A percentile compares a stretch with the other conserved stretches of the same genome.
These are phyloP conservation scores for Macrophomina phaseolina DNA, from an alignment of 2,329 filamentous ascomycete species.

Conservation along the genomic window DNA sequence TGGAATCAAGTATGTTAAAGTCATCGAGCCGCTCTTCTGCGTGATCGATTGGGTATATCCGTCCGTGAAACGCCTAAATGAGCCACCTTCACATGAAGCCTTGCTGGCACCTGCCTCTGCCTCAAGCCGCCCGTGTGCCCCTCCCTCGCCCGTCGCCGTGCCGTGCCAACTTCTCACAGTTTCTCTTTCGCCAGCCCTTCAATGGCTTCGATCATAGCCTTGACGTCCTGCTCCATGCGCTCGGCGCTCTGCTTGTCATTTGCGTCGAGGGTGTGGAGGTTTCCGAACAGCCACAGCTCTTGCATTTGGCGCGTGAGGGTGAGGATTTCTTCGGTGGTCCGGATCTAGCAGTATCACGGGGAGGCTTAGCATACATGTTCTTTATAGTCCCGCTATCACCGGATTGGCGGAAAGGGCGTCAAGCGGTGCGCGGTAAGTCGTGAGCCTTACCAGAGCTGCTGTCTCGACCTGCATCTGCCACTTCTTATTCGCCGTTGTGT, in stretches of 20 bases:
- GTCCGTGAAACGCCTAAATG: conserved; percentile 4
- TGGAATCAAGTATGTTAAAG: neutral
- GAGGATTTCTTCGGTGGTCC: conserved; percentile 66
- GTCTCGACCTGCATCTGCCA: conserved; percentile 66
- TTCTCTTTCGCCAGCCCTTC: conserved; percentile 33
- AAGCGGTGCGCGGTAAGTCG: neutral
- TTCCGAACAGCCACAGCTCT: conserved; percentile 71
- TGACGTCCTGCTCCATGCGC: conserved; percentile 54
- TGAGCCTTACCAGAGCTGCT: conserved; percentile 59
- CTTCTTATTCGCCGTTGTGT: conserved; percentile 61
- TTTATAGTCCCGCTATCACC: neutral
- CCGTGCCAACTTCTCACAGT: neutral
- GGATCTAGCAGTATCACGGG: conserved; percentile 51
- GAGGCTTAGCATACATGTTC: neutral
- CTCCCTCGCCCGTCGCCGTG: neutral
- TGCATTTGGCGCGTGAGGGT: conserved; percentile 67
- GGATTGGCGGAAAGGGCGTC: neutral
- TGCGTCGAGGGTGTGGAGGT: conserved; percentile 59
- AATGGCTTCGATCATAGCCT: conserved; percentile 53
- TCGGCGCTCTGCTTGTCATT: conserved; percentile 30
- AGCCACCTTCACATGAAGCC: neutral
- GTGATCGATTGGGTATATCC: conserved; percentile 20
- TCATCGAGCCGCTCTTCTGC: neutral
- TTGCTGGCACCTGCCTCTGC: neutral
- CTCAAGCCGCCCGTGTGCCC: neutral